Evolutionary conservation across 768 basidiomycete genomes (phyloP).

Genomic region (Xerocomus spinulosus): DNA sequence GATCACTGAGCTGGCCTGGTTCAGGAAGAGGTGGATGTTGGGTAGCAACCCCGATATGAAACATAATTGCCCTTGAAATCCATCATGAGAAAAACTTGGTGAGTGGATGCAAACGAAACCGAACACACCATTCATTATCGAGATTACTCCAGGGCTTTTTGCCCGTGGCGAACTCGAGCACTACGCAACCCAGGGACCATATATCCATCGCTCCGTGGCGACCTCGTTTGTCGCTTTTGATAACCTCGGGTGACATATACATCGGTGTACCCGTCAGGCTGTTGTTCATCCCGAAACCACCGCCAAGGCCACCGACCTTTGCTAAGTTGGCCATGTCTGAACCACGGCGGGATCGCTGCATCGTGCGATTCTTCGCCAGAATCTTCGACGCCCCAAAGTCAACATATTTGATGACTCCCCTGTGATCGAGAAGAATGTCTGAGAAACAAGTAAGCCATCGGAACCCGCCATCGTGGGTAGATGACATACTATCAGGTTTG

Average conservation of each 20-base stretch:
- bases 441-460: conserved; percentile 12
- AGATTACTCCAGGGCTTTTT: conserved; percentile 98
- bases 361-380: conserved; percentile 82
- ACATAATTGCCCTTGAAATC: conserved; percentile 92
- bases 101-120: neutral
- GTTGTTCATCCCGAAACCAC: conserved; percentile 60
- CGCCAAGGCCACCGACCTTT: conserved; percentile 33
- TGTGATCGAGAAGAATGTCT: conserved; percentile 92
- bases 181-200: conserved; percentile 97
- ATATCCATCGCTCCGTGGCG: conserved; percentile 96
- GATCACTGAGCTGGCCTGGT: conserved; percentile 77
- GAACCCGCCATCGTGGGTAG: neutral
- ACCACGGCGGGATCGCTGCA: conserved; percentile 63
- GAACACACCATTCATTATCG: conserved; percentile 92
- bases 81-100: conserved; percentile 3
- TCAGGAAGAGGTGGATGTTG: conserved; percentile 96
- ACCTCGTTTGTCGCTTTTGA: conserved; percentile 87
- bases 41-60: conserved; percentile 95
- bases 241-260: conserved; percentile 99
- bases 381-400: conserved; percentile 98
- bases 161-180: conserved; percentile 93
- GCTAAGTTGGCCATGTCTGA: conserved; percentile 36
- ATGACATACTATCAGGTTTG: conserved; percentile 90
- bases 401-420: conserved; percentile 92
- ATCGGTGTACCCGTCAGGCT: conserved; percentile 96